Conservation (phyloP, 352 stramenopile species). For the Pilasporangium apinafurcum region DNA sequence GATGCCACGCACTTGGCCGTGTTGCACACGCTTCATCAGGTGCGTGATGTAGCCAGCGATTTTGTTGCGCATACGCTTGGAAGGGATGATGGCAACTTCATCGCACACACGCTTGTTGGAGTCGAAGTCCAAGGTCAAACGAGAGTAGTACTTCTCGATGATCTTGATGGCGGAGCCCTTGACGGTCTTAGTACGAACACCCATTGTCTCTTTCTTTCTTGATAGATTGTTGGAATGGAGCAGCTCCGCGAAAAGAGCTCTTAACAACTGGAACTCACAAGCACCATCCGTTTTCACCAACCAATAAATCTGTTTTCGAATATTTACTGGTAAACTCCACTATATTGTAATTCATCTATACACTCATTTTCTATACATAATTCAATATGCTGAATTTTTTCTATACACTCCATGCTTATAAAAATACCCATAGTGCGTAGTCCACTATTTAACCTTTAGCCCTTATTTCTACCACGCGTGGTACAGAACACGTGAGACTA, state of each 20-base stretch:
- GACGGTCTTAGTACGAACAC: slow-evolving; percentile 99
- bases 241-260: neutral
- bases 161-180: slow-evolving; percentile 99
- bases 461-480: no score
- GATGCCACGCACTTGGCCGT: slow-evolving; percentile 98
- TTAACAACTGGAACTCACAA: neutral
- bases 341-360: no score
- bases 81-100: slow-evolving; percentile 98
- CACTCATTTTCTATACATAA: no score
- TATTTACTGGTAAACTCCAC: no score
- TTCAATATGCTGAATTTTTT: no score
- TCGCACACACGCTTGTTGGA: slow-evolving; percentile 98
- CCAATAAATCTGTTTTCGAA: slow-evolving; percentile 4
- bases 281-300: slow-evolving; percentile 3
- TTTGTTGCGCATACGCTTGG: slow-evolving; percentile 99
- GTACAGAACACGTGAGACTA: no score
- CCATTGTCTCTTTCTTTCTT: slow-evolving; percentile 74
- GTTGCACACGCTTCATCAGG: slow-evolving; percentile 99
- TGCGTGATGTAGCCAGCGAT: slow-evolving; percentile 99
- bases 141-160: slow-evolving; percentile 99
- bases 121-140: slow-evolving; percentile 99
- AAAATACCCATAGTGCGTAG: no score
- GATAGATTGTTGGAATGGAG: slow-evolving; percentile 13
- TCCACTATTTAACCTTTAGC: no score
- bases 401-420: no score